phyloP scores from a whole-genome alignment of 2,329 filamentous ascomycete genomes.

The Penicillium decumbens region DNA sequence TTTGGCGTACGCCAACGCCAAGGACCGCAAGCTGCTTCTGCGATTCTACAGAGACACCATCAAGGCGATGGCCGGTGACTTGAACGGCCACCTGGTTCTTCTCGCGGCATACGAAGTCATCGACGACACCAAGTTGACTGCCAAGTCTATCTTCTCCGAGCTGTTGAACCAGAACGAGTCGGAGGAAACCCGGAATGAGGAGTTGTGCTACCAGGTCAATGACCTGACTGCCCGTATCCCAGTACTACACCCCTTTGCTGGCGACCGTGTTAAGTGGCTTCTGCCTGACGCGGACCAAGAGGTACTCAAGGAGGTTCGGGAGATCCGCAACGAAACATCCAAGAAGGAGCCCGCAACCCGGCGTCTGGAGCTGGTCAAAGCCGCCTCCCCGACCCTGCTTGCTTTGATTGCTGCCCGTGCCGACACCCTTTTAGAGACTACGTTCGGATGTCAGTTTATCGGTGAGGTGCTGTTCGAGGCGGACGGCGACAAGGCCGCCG shows the following conservation, averaged over 20 bases:
- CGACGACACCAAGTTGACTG: constrained; percentile 85
- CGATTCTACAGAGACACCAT: constrained; percentile 87
- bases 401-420: constrained; percentile 66
- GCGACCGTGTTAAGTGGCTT: constrained; percentile 57
- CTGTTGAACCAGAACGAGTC: constrained; percentile 64
- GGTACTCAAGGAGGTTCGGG: constrained; percentile 70
- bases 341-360: constrained; percentile 83
- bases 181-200: constrained; percentile 40
- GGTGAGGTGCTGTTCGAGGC: constrained; percentile 74
- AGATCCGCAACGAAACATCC: constrained; percentile 74
- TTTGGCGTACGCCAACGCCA: constrained; percentile 78
- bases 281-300: constrained; percentile 62
- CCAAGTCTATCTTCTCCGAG: constrained; percentile 83
- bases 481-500: constrained; percentile 69
- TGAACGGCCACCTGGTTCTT: constrained; percentile 72
- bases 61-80: constrained; percentile 76
- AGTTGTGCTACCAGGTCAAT: constrained; percentile 41
- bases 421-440: constrained; percentile 63
- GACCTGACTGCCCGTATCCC: constrained; percentile 55
- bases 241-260: constrained; percentile 75
- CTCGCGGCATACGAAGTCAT: constrained; percentile 84
- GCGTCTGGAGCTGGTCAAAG: constrained; percentile 68
- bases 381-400: constrained; percentile 70
- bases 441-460: constrained; percentile 83
- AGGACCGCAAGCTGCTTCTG: constrained; percentile 85